Evolutionary conservation across 106 monocot species (phyloP).

Genomic region (Narthecium ossifragum): DNA sequence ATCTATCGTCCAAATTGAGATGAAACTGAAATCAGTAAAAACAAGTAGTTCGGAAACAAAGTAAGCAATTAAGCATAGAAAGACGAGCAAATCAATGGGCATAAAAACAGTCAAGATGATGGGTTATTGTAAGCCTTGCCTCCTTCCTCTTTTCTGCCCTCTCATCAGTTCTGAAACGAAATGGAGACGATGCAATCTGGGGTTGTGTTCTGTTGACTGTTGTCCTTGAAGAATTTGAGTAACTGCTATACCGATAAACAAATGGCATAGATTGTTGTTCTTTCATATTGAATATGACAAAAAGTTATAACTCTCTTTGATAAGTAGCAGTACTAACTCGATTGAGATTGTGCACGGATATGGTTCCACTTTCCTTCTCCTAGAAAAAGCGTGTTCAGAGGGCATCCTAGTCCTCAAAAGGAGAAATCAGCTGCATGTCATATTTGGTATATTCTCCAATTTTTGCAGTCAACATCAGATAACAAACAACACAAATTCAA

Average conservation of each 20-base stretch:
- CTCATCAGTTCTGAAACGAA: conserved; percentile 12
- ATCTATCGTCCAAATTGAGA: conserved; percentile 7
- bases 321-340: conserved; percentile 9
- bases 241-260: conserved; percentile 8
- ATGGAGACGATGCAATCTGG: not conserved
- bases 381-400: not conserved
- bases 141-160: conserved; percentile 20
- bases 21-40: not conserved
- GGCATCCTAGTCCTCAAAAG: conserved; percentile 11
- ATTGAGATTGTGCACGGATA: not conserved
- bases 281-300: not conserved
- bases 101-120: too few relatives aligned
- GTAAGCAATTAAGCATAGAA: not conserved
- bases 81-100: too few relatives aligned
- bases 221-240: conserved; percentile 12
- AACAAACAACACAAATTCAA: not conserved
- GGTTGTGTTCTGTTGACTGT: conserved; percentile 4
- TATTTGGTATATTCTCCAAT: not conserved
- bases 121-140: conserved; percentile 20
- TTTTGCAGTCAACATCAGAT: not conserved
- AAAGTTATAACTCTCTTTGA: not conserved
- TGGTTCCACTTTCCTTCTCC: conserved; percentile 3
- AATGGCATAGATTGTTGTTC: not conserved
- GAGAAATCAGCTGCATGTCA: not conserved
- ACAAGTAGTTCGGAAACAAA: not conserved